Conservation (phyloP, 441 rosid species). For the Dalechampia spathulata region DNA sequence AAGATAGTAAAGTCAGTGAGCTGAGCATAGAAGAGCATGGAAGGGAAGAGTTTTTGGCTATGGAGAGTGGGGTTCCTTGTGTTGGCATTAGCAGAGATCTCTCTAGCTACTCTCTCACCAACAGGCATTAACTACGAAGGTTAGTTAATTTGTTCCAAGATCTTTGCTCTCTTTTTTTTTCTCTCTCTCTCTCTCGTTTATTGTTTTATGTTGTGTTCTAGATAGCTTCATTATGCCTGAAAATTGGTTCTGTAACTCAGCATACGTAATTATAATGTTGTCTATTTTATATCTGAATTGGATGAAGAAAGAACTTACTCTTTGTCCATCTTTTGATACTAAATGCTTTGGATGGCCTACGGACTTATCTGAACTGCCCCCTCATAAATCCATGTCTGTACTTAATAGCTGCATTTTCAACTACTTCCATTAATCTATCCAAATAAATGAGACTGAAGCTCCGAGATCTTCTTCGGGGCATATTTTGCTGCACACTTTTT, state of each 20-base stretch:
- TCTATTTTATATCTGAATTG: neutral
- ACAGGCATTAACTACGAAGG: slow-evolving; percentile 93
- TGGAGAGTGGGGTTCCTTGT: slow-evolving; percentile 49
- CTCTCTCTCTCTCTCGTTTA: neutral
- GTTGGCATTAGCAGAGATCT: slow-evolving; percentile 45
- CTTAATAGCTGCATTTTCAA: slow-evolving; percentile 5
- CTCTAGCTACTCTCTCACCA: slow-evolving; percentile 85
- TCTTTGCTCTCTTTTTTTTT: slow-evolving; percentile 9
- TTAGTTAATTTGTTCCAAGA: slow-evolving; percentile 21
- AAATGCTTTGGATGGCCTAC: slow-evolving; percentile 5
- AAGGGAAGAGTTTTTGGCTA: slow-evolving; percentile 30
- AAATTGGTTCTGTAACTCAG: neutral
- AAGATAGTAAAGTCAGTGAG: slow-evolving; percentile 25
- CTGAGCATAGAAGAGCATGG: slow-evolving; percentile 29
- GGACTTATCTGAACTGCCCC: slow-evolving; percentile 5
- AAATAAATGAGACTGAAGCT: slow-evolving; percentile 5
- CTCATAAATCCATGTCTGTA: slow-evolving; percentile 5
- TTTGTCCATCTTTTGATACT: neutral
- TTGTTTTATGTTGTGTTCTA: slow-evolving; percentile 2
- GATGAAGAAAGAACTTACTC: neutral
- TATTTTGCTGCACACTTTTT: neutral
- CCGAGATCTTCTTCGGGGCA: slow-evolving; percentile 1
- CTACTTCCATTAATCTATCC: slow-evolving; percentile 5
- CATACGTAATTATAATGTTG: neutral
- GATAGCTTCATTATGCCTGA: neutral